These are phyloP conservation scores for Babesia bigemina DNA, from an alignment of 169 alveolate genomes.

Conservation along the genomic window DNA sequence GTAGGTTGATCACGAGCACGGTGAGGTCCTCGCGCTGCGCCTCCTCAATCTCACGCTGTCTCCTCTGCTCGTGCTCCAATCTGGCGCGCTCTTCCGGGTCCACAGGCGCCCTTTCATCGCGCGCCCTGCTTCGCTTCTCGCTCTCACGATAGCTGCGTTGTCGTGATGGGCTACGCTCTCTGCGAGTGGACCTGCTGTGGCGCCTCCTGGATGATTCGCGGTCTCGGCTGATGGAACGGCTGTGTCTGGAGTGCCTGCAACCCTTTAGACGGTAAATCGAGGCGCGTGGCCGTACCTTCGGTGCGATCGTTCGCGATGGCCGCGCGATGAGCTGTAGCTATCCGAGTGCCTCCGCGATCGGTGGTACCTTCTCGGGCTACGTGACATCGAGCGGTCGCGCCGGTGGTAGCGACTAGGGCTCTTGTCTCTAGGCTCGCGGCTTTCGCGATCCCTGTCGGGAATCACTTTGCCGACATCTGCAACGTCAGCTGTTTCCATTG, in stretches of 20 bases:
- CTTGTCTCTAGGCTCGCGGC: constrained; percentile 16
- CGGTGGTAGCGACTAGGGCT: constrained; percentile 18
- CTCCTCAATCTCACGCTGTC: constrained; percentile 91
- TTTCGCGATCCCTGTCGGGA: constrained; percentile 24
- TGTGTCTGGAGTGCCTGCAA: constrained; percentile 8
- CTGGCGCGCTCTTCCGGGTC: constrained; percentile 71
- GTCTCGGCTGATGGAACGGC: constrained; percentile 18
- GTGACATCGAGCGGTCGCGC: constrained; percentile 18
- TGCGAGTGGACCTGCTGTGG: constrained; percentile 41
- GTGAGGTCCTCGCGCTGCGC: constrained; percentile 97
- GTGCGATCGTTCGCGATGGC: constrained; percentile 30
- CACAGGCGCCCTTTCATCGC: constrained; percentile 48
- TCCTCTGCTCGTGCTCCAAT: constrained; percentile 76
- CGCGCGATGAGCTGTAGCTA: constrained; percentile 28
- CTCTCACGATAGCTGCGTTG: constrained; percentile 25
- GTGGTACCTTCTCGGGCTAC: not conserved
- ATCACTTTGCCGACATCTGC: constrained; percentile 26
- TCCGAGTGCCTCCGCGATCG: constrained; percentile 12
- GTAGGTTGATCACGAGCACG: constrained; percentile 91
- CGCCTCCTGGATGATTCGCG: constrained; percentile 11
- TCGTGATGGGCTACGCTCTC: constrained; percentile 27
- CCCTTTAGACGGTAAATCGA: not conserved
- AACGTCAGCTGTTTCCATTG: constrained; percentile 42
- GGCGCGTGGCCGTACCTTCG: constrained; percentile 2
- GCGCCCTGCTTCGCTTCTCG: constrained; percentile 1